phyloP scores from a whole-genome alignment of 2,329 filamentous ascomycete genomes.

The Trichophyton rubrum region DNA sequence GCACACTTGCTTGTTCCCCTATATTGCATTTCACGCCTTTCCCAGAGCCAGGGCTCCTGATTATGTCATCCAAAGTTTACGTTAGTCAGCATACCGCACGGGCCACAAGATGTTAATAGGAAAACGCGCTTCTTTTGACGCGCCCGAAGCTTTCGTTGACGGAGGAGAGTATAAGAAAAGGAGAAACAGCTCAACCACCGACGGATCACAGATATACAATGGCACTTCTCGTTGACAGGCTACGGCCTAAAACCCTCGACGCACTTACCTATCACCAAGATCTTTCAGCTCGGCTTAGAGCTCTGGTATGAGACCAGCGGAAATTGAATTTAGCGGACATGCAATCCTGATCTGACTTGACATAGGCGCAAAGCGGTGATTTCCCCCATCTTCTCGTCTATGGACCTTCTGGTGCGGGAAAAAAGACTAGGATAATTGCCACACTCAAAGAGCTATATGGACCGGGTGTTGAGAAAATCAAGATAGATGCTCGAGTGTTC shows the following conservation, averaged over 20 bases:
- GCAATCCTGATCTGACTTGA: conserved; percentile 9
- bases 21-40: too few species aligned
- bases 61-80: too few species aligned
- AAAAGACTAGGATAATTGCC: conserved; percentile 93
- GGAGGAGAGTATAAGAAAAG: not conserved
- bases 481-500: conserved; percentile 94
- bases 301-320: conserved; percentile 50
- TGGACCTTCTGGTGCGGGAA: conserved; percentile 88
- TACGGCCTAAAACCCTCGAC: conserved; percentile 41
- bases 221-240: conserved; percentile 54
- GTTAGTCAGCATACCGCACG: not conserved
- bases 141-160: conserved; percentile 16
- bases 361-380: conserved; percentile 84
- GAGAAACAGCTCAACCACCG: not conserved
- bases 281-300: conserved; percentile 72
- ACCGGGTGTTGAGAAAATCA: conserved; percentile 97
- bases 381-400: conserved; percentile 97
- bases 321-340: not conserved
- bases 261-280: conserved; percentile 75
- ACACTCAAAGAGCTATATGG: conserved; percentile 93
- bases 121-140: conserved; percentile 18
- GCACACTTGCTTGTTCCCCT: not conserved
- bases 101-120: not conserved
- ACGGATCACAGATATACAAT: conserved; percentile 27
- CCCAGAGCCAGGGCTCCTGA: too few species aligned